phyloP scores from a whole-genome alignment of 108 stramenopile genomes.

The Epipyxis sp. region DNA sequence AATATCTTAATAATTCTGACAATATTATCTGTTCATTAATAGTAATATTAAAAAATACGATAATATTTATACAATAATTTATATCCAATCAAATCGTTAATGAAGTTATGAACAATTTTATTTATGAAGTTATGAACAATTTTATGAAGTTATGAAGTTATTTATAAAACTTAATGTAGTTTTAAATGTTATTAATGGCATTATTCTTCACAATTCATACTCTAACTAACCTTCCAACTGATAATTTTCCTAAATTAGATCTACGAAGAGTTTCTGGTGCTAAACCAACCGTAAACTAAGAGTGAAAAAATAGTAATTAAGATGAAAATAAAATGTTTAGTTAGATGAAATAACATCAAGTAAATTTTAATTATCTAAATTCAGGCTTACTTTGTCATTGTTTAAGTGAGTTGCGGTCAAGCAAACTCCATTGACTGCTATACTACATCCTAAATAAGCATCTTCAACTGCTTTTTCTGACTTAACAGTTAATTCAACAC shows the following conservation, averaged over 20 bases:
- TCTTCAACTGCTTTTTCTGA: conserved; percentile 77
- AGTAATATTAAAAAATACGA: too few species aligned
- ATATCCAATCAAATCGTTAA: too few species aligned
- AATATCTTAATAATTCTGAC: too few species aligned
- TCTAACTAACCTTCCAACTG: not conserved
- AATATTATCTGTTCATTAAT: too few species aligned
- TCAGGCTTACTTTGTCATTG: conserved; percentile 37
- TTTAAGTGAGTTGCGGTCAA: conserved; percentile 82
- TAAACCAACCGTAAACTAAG: conserved; percentile 74
- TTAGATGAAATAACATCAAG: not conserved
- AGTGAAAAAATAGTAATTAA: not conserved
- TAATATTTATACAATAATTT: too few species aligned
- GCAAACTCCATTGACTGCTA: conserved; percentile 96
- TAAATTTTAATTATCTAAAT: not conserved
- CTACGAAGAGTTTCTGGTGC: conserved; percentile 86
- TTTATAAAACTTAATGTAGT: too few species aligned
- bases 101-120: too few species aligned
- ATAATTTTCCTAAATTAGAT: conserved; percentile 56
- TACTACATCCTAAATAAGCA: conserved; percentile 83
- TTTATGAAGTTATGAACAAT: too few species aligned
- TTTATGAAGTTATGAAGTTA: too few species aligned
- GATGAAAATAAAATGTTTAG: not conserved
- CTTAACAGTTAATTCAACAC: conserved; percentile 52
- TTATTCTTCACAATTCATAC: not conserved
- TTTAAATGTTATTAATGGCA: too few species aligned